Evolutionary conservation across 306 rosid genomes (phyloP).

Genomic region (Erythrophleum fordii): DNA sequence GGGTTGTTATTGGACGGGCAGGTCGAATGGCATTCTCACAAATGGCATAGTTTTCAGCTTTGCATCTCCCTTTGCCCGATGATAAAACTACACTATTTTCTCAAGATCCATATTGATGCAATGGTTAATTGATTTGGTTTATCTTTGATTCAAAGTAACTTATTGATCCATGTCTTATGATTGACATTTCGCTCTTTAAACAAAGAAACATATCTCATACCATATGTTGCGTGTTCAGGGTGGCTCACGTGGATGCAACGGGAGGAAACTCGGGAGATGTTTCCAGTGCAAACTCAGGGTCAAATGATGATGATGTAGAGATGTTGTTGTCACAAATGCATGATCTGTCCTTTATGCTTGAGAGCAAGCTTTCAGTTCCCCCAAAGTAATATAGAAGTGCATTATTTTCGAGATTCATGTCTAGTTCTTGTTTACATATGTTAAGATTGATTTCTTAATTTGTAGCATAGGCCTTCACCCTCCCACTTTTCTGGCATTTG

Average conservation of each 20-base stretch:
- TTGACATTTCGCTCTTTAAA: slow-evolving; percentile 28
- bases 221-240: slow-evolving; percentile 53
- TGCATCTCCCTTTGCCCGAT: background rate
- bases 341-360: slow-evolving; percentile 91
- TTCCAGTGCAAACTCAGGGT: slow-evolving; percentile 44
- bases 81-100: background rate
- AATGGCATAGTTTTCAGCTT: slow-evolving; percentile 30
- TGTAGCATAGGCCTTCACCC: slow-evolving; percentile 28
- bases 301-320: slow-evolving; percentile 60
- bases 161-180: slow-evolving; percentile 25
- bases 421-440: slow-evolving; percentile 27
- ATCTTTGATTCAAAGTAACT: slow-evolving; percentile 23
- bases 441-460: slow-evolving; percentile 34
- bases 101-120: slow-evolving; percentile 5
- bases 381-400: slow-evolving; percentile 52
- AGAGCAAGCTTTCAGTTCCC: slow-evolving; percentile 70
- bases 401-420: slow-evolving; percentile 33
- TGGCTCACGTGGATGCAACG: slow-evolving; percentile 42
- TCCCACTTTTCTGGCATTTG: slow-evolving; percentile 16
- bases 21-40: slow-evolving; percentile 12
- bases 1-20: slow-evolving; percentile 20
- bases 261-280: slow-evolving; percentile 42
- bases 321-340: slow-evolving; percentile 78
- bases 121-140: slow-evolving; percentile 8
- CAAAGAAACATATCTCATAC: slow-evolving; percentile 24